Evolutionary conservation across 2,329 filamentous ascomycete species (phyloP), one percentile per base, ranked within the genome.

Genomic region (Rhinocladiella mackenziei): DNA sequence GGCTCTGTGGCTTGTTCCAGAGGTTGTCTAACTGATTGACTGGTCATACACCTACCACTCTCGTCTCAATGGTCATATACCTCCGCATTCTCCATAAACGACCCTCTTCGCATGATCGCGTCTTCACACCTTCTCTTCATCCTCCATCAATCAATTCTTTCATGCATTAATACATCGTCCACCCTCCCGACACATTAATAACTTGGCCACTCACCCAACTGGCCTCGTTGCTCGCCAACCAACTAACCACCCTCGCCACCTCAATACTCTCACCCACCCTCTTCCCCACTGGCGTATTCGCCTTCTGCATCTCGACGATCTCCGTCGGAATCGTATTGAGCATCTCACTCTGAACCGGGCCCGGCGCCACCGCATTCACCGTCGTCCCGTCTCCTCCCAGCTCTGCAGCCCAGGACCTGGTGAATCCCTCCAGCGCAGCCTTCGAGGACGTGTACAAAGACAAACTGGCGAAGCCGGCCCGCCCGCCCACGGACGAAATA

Each of bases 291-390:
- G 75, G 69, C 4, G 77, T 83, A 14, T 62, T 60, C 48, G 66
- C 62, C 61, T 67, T 70, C 60, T 79, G 72, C 55, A 66, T 63
- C 20, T 72, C 66, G 2, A 77, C 62, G 9, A 77, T 63, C 1
- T 72, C 69, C 40, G 65, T 57, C 0, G 72, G 71, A 9, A 79
- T 72, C 11, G 73, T 67, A 11, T 73, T 71, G 17, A 81, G 57
- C 70, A 83, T 72, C 5, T 79, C 76, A 20, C 70, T 80, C 60
- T 74, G 62, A 4, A 80, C 74, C 0, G 79, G 77, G 0, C 80
- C 80, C 0, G 78, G 77, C 14, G 73, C 73, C 2, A 83, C 73
- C 0, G 71, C 68, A 52, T 83, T 84, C 18, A 80, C 78, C 0
- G 78, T 82, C 45, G 76, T 76, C 0, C 78, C 77, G 45, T 70